Evolutionary conservation across 1,284 basidiomycete species (phyloP).

Genomic region (Heterobasidion parviporum): DNA sequence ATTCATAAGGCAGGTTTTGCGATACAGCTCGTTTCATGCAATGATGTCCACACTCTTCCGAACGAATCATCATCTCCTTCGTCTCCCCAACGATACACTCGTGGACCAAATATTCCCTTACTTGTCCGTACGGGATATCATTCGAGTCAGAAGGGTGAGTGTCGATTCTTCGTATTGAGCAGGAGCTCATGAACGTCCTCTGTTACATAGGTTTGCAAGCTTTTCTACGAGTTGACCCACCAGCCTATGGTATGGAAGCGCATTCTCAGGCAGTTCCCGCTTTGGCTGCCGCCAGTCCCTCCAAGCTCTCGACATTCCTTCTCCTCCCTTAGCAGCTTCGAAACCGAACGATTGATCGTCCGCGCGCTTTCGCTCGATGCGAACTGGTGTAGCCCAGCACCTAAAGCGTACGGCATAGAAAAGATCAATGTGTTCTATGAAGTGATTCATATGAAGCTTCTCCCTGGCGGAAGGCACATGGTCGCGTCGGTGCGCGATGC

Average conservation of each 20-base stretch:
- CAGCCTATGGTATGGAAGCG: slow-evolving; percentile 64
- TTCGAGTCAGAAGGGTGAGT: slow-evolving; percentile 39
- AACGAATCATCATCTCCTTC: neutral
- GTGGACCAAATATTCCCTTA: slow-evolving; percentile 40
- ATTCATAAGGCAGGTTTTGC: neutral
- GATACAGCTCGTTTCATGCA: neutral
- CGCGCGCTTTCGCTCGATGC: slow-evolving; percentile 53
- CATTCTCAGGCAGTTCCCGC: slow-evolving; percentile 40
- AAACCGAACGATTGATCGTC: slow-evolving; percentile 55
- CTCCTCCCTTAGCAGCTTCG: slow-evolving; percentile 37
- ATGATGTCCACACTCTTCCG: neutral
- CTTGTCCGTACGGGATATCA: slow-evolving; percentile 45
- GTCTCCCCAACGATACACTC: slow-evolving; percentile 28
- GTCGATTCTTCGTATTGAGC: neutral
- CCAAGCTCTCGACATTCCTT: slow-evolving; percentile 44
- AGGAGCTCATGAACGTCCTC: neutral
- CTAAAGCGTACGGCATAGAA: slow-evolving; percentile 20
- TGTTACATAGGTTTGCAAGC: slow-evolving; percentile 38
- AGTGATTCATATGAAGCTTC: slow-evolving; percentile 45
- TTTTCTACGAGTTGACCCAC: slow-evolving; percentile 52
- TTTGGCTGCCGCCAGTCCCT: slow-evolving; percentile 55
- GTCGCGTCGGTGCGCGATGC: slow-evolving; percentile 48
- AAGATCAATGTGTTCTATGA: slow-evolving; percentile 16
- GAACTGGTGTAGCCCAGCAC: slow-evolving; percentile 40
- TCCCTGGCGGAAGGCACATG: slow-evolving; percentile 66